Evolutionary conservation across 306 rosid species (phyloP).

Genomic region (Biancaea sappan): DNA sequence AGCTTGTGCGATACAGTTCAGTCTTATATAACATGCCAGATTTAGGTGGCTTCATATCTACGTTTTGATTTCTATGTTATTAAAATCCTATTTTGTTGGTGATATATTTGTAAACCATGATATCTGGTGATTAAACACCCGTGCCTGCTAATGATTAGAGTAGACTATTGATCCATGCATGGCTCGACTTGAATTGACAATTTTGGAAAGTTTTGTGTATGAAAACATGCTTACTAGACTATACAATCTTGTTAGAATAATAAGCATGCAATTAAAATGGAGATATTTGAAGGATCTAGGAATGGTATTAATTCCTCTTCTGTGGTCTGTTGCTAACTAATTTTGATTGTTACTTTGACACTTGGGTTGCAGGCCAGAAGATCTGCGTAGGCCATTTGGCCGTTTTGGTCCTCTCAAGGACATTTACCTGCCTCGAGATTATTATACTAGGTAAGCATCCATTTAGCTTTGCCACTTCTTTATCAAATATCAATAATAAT

Average conservation of each 20-base stretch:
- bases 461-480: conserved; percentile 11
- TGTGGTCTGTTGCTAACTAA: neutral
- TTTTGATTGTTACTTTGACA: neutral
- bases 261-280: neutral
- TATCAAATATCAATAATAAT: conserved; percentile 26
- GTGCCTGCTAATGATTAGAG: neutral
- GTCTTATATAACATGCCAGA: neutral
- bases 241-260: neutral
- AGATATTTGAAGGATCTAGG: neutral
- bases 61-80: neutral
- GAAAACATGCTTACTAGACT: neutral
- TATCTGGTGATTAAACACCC: neutral
- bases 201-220: neutral
- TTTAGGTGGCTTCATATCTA: neutral
- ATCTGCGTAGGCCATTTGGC: conserved; percentile 64
- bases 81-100: neutral
- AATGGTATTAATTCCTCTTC: neutral
- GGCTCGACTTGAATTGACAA: neutral
- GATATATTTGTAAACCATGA: neutral
- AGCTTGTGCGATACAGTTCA: neutral
- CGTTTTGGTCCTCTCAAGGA: conserved; percentile 82
- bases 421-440: conserved; percentile 79
- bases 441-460: conserved; percentile 68
- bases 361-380: conserved; percentile 60
- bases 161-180: neutral